These are phyloP conservation scores for Vitis rotundifolia DNA, from an alignment of 164 flowering plant genomes.

Conservation along the genomic window DNA sequence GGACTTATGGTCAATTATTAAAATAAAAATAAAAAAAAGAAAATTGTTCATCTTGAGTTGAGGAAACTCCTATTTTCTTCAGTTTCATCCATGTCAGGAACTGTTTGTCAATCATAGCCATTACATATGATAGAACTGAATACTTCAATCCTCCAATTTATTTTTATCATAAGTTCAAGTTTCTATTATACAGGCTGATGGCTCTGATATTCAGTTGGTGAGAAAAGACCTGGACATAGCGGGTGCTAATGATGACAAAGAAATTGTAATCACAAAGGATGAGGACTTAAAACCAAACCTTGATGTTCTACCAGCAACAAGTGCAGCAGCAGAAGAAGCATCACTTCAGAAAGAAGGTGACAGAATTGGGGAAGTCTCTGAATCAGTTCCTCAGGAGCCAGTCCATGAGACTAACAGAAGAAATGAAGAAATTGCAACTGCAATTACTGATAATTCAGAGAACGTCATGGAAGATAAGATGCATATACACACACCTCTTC, in stretches of 20 bases:
- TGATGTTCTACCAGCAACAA: constrained; percentile 5
- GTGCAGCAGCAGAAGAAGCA: constrained; percentile 19
- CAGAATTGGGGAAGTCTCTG: constrained; percentile 10
- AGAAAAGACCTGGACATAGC: constrained; percentile 5
- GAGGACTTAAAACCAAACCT: constrained; percentile 9
- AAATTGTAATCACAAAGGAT: constrained; percentile 5
- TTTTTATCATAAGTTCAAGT: not conserved
- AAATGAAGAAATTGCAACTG: constrained; percentile 5
- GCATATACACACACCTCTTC: constrained; percentile 2
- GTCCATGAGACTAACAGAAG: constrained; percentile 3
- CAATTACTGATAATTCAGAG: constrained; percentile 12
- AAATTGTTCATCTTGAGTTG: too few species aligned
- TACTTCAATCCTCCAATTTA: not conserved
- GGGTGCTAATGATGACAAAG: constrained; percentile 9
- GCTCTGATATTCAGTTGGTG: constrained; percentile 9
- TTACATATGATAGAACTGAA: not conserved
- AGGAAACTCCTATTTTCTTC: constrained; percentile 1
- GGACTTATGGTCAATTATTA: not conserved
- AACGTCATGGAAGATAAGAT: constrained; percentile 16
- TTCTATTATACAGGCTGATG: constrained; percentile 9
- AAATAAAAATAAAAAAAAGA: too few species aligned
- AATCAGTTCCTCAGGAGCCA: constrained; percentile 7
- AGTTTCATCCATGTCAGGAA: not conserved
- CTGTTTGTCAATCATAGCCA: not conserved
- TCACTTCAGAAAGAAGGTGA: constrained; percentile 7